A percentile compares a stretch with the other conserved stretches of the same genome.
These are phyloP conservation scores for Solanum piurae DNA, from an alignment of 257 asterid genomes.

Conservation along the genomic window DNA sequence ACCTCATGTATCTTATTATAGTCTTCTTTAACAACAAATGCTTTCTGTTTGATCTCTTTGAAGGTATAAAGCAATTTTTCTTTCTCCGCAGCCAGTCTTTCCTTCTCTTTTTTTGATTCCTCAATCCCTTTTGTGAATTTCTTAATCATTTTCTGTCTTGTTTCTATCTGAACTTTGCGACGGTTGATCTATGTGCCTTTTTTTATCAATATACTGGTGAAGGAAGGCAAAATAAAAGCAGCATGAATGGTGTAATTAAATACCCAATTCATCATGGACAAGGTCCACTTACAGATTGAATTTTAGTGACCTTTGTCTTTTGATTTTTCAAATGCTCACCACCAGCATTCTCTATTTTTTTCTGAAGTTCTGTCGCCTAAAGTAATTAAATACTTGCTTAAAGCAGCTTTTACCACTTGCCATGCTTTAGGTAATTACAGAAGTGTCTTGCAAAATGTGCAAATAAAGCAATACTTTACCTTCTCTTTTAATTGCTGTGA, in stretches of 20 bases:
- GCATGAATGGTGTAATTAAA: background rate
- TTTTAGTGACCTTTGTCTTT: conserved; percentile 36
- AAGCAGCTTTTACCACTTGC: background rate
- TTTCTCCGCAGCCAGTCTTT: conserved; percentile 48
- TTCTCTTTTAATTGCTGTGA: conserved; percentile 72
- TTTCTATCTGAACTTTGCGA: conserved; percentile 63
- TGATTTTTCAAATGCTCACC: conserved; percentile 53
- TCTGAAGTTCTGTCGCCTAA: conserved; percentile 76
- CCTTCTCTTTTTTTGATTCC: conserved; percentile 64
- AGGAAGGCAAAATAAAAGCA: background rate
- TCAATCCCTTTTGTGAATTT: conserved; percentile 67
- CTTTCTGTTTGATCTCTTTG: conserved; percentile 71
- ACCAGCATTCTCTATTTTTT: conserved; percentile 90
- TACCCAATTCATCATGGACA: background rate
- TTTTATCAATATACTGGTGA: conserved; percentile 64
- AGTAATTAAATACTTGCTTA: background rate
- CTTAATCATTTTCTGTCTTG: conserved; percentile 58
- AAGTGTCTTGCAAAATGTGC: background rate
- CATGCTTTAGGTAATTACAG: background rate
- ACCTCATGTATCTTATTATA: conserved; percentile 74
- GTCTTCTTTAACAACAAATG: conserved; percentile 69
- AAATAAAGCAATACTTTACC: conserved; percentile 23
- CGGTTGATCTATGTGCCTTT: conserved; percentile 68
- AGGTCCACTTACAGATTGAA: conserved; percentile 57
- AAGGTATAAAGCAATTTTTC: conserved; percentile 42